phyloP scores from a whole-genome alignment of 345 rosid species.

The Murraya koenigii region DNA sequence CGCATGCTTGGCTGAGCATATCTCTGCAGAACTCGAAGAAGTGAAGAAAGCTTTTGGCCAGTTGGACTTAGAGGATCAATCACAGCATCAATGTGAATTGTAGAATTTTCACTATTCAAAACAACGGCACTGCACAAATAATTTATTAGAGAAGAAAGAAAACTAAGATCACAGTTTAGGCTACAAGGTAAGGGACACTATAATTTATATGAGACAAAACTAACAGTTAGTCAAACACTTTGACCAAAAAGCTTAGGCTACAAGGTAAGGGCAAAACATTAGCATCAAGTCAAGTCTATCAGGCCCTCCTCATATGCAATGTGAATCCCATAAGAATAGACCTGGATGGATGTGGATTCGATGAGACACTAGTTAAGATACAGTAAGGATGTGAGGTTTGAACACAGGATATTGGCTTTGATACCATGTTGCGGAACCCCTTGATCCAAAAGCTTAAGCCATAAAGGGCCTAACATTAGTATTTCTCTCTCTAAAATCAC shows the following conservation, averaged over 20 bases:
- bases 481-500: neutral
- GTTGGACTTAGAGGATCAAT: constrained; percentile 89
- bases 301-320: neutral
- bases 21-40: constrained; percentile 72
- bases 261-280: neutral
- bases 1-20: constrained; percentile 91
- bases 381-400: neutral
- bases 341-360: neutral
- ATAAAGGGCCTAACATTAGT: neutral
- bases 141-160: neutral
- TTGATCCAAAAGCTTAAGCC: neutral
- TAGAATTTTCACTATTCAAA: constrained; percentile 66
- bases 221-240: neutral
- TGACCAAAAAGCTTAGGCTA: neutral
- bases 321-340: neutral
- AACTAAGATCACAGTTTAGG: neutral
- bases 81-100: constrained; percentile 91
- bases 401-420: neutral
- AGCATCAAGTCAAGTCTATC: neutral
- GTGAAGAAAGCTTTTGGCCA: constrained; percentile 89
- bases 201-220: neutral
- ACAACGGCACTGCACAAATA: constrained; percentile 72
- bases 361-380: neutral
- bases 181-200: neutral
- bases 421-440: neutral